Base-by-base conservation (phyloP, 2,329 filamentous ascomycete genomes). In the Apiospora hydei region DNA sequence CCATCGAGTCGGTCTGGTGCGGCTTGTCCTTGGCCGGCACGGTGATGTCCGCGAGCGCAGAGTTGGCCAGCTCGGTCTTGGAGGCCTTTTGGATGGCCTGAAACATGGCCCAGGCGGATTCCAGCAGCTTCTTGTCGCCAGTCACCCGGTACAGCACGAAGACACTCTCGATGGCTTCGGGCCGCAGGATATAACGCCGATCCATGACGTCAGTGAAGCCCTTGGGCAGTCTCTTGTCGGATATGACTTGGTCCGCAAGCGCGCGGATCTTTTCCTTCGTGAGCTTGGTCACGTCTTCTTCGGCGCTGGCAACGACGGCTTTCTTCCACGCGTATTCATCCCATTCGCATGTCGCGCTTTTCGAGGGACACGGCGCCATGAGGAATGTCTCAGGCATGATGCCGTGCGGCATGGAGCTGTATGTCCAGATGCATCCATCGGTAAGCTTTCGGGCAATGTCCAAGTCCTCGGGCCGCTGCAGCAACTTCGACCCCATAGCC, bases 111-210 rank as follows among this genome's bases (percentile, higher is more conserved):
- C 93, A 94, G 1, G 92, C 93, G 78, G 90, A 90, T 71, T 92
- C 88, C 78, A 89, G 89, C 87, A 90, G 92, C 68, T 85, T 83
- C 1, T 85, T 76, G 74, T 93, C 89, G 38, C 92, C 93, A 0
- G 92, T 94, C 72, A 93, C 85, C 71, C 93, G 89, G 80, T 92
- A 94, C 85, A 96, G 89, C 78, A 94, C 88, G 81, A 94, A 96
- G 6, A 96, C 88, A 21, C 90, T 93, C 83, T 96, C 93, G 70
- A 96, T 94, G 2, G 93, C 93, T 82, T 96, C 93, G 26, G 93
- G 93, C 72, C 91, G 88, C 57, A 94, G 84, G 44, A 93, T 88
- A 77, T 93, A 94, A 71, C 86, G 86, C 61, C 84, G 81, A 71
- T 91, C 88, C 57, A 83, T 80, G 66, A 92, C 85, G 24, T 83